A percentile compares a stretch with the other conserved stretches of the same genome.
phyloP scores from a whole-genome alignment of 768 basidiomycete genomes.

The Pisolithus microcarpus region DNA sequence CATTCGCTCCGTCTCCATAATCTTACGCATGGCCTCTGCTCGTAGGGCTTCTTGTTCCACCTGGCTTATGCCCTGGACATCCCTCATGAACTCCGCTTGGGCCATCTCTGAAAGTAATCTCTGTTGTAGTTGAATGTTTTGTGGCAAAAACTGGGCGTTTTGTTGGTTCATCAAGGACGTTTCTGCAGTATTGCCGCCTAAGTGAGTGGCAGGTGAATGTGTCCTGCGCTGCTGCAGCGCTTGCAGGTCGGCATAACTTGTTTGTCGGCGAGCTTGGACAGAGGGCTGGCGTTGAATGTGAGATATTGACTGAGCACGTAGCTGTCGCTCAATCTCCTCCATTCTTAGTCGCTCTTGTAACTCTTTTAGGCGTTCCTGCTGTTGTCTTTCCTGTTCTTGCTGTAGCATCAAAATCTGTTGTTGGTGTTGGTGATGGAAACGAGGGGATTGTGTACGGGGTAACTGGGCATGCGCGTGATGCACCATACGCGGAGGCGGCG shows the following conservation, averaged over 20 bases:
- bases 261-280: conserved; percentile 31
- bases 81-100: conserved; percentile 59
- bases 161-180: conserved; percentile 42
- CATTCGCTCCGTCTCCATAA: conserved; percentile 84
- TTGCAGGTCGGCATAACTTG: conserved; percentile 45
- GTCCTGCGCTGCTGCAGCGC: conserved; percentile 44
- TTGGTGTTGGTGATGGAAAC: conserved; percentile 68
- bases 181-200: conserved; percentile 19
- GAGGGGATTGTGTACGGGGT: conserved; percentile 69
- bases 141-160: conserved; percentile 47
- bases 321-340: conserved; percentile 62
- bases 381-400: conserved; percentile 57
- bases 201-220: conserved; percentile 40
- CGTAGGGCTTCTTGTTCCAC: conserved; percentile 65
- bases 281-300: conserved; percentile 38
- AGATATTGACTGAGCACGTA: conserved; percentile 46
- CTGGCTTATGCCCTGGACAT: conserved; percentile 53
- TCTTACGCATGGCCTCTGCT: conserved; percentile 79
- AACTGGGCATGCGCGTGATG: conserved; percentile 21
- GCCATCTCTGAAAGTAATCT: conserved; percentile 71
- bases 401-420: conserved; percentile 63
- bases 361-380: conserved; percentile 51
- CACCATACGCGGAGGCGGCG: conserved; percentile 69
- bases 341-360: conserved; percentile 57
- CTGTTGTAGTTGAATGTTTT: conserved; percentile 68